Evolutionary conservation across 352 stramenopile species (phyloP), one percentile per base, ranked within the genome.

Genomic region (Pilasporangium apinafurcum): DNA sequence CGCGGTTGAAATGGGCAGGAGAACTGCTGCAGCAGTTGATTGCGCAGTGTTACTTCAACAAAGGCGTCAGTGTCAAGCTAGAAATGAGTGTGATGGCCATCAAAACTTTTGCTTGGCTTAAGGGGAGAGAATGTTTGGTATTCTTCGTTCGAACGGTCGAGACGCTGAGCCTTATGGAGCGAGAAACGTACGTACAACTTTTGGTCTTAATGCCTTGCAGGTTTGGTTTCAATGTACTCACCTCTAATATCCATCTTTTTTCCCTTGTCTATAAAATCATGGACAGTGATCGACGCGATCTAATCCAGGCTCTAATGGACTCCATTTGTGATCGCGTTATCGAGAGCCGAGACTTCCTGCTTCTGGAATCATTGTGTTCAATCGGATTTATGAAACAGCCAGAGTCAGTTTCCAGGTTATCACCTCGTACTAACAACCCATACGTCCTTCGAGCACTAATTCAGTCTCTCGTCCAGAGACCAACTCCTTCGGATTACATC

Each of bases 31-130:
- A 77, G 13, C 57, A 83, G 26, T 42, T 89, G 9, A 68, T 85
- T 20, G 75, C 77, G 10, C 74, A 87, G 37, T 84, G 72, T 32
- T 73, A 67, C 41, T 75, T 68, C 24, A 60, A 68, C 22, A 84
- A 73, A 44, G 78, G 56, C 14, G 48, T 39, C 5, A 62, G 80
- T 21, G 30, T 56, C 9, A 83, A 68, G 41, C 44, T 74, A 14
- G 77, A 87, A 44, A 77, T 89, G 32, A 64, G 55, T 17, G 51
- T 69, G 26, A 68, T 90, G 56, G 59, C 83, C 2, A 51, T 86
- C 13, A 70, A 65, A n/a, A 47, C 55, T 3, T 82, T 86, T 48
- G 50, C 57, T 18, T 84, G 79, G 75, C 32, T 83, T 1, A 68
- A 65, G 2, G 64, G 65, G 22, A 53, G 53, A 5, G 68, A 73